Percentiles rank a stretch among this genome's conserved stretches.
These are phyloP conservation scores for Entoloma clypeatum DNA, from an alignment of 1,284 basidiomycete genomes.

Conservation along the genomic window DNA sequence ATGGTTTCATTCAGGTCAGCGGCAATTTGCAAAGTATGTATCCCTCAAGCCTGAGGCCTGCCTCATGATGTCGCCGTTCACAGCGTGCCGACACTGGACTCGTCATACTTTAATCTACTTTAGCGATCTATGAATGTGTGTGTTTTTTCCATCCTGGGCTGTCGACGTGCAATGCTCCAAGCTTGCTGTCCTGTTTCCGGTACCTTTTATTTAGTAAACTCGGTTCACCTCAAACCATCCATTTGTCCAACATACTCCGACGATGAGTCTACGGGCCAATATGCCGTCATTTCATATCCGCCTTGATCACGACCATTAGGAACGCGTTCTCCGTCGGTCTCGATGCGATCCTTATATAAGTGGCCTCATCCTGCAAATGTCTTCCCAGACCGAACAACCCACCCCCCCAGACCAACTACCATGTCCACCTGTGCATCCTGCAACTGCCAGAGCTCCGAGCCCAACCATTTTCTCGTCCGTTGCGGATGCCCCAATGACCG, in stretches of 20 bases:
- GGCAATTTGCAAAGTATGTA: too few species aligned
- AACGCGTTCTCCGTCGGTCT: conserved; percentile 7
- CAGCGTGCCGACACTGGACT: too few species aligned
- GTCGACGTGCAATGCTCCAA: too few species aligned
- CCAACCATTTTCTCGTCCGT: conserved; percentile 28
- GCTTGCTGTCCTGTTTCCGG: too few species aligned
- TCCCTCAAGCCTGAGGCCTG: too few species aligned
- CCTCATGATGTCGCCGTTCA: too few species aligned
- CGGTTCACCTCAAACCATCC: conserved; percentile 10
- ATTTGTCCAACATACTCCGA: conserved; percentile 20
- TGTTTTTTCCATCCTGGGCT: conserved; percentile 13
- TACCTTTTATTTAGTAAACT: too few species aligned
- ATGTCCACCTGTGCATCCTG: conserved; percentile 18
- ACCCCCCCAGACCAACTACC: conserved; percentile 1
- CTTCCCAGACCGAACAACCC: background rate
- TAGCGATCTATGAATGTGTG: too few species aligned
- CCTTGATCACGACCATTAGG: conserved; percentile 14
- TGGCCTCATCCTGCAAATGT: background rate
- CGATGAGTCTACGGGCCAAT: conserved; percentile 10
- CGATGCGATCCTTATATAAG: conserved; percentile 16
- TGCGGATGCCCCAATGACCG: conserved; percentile 33
- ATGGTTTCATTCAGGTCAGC: too few species aligned
- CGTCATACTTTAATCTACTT: too few species aligned
- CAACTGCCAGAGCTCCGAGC: conserved; percentile 24
- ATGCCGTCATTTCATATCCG: conserved; percentile 20